These are phyloP conservation scores for Teunomyces stri DNA, from an alignment of 805 yeast species.

Conservation along the genomic window DNA sequence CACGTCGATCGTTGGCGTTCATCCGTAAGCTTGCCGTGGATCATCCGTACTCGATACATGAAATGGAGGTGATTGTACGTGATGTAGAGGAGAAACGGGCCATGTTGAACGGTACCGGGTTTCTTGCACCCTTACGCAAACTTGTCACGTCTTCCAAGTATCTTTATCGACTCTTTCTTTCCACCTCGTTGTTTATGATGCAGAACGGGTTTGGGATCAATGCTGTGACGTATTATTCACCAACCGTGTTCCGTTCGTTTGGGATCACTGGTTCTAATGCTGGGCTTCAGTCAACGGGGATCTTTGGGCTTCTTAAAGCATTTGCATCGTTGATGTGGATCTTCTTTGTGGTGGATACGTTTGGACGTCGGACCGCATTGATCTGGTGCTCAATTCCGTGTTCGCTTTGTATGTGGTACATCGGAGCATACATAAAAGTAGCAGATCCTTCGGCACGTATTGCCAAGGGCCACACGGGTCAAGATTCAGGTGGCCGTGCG, in stretches of 20 bases:
- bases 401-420: conserved; percentile 45
- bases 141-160: conserved; percentile 28
- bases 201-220: conserved; percentile 50
- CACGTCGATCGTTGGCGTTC: conserved; percentile 32
- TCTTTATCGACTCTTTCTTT: conserved; percentile 34
- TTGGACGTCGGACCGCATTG: conserved; percentile 46
- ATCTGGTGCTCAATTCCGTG: conserved; percentile 38
- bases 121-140: conserved; percentile 39
- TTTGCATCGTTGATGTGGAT: conserved; percentile 45
- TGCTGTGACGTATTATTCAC: conserved; percentile 54
- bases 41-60: conserved; percentile 41
- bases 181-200: conserved; percentile 39
- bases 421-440: conserved; percentile 47
- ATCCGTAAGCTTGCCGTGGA: conserved; percentile 37
- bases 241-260: conserved; percentile 46
- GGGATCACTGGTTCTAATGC: conserved; percentile 48
- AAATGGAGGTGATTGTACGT: conserved; percentile 26
- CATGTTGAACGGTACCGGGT: conserved; percentile 32
- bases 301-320: conserved; percentile 50
- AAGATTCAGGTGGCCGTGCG: conserved; percentile 37
- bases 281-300: conserved; percentile 50
- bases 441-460: conserved; percentile 26
- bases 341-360: conserved; percentile 43
- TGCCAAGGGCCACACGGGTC: conserved; percentile 18
- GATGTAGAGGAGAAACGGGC: conserved; percentile 24